Percentiles rank a stretch among this genome's conserved stretches.
phyloP scores from a whole-genome alignment of 306 rosid species.

The Cicer judaicum region DNA sequence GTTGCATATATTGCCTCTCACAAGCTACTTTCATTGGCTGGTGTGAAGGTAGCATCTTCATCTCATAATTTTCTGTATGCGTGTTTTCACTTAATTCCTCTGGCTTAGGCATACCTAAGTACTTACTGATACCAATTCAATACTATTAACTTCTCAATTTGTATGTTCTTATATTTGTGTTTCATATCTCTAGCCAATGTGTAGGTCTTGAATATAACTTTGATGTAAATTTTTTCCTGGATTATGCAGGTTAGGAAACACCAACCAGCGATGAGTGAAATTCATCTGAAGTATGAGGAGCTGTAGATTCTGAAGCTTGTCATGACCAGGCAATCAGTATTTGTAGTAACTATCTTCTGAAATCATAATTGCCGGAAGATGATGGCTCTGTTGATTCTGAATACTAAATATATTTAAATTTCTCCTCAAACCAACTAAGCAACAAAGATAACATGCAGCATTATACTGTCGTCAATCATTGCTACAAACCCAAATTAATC shows the following conservation, averaged over 20 bases:
- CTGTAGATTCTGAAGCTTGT: conserved; percentile 40
- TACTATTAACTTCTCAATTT: conserved; percentile 17
- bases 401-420: neutral
- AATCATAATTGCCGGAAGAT: neutral
- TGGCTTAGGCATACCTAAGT: conserved; percentile 18
- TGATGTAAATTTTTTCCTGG: conserved; percentile 31
- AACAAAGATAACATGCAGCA: conserved; percentile 4
- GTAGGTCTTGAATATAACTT: conserved; percentile 19
- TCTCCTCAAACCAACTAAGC: neutral
- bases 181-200: conserved; percentile 24
- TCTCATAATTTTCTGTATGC: neutral
- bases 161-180: conserved; percentile 23
- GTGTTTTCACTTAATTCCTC: conserved; percentile 1
- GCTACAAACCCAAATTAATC: neutral
- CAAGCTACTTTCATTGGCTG: conserved; percentile 84
- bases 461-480: neutral
- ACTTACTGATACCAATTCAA: conserved; percentile 1
- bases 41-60: conserved; percentile 68
- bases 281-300: conserved; percentile 74
- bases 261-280: conserved; percentile 66
- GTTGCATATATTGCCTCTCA: conserved; percentile 72
- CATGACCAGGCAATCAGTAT: neutral
- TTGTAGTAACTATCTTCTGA: neutral
- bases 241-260: conserved; percentile 81
- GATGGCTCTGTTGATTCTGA: conserved; percentile 1